Percentiles rank a stretch among this genome's conserved stretches.
phyloP scores from a whole-genome alignment of 345 rosid species.

The Stellera chamaejasme region DNA sequence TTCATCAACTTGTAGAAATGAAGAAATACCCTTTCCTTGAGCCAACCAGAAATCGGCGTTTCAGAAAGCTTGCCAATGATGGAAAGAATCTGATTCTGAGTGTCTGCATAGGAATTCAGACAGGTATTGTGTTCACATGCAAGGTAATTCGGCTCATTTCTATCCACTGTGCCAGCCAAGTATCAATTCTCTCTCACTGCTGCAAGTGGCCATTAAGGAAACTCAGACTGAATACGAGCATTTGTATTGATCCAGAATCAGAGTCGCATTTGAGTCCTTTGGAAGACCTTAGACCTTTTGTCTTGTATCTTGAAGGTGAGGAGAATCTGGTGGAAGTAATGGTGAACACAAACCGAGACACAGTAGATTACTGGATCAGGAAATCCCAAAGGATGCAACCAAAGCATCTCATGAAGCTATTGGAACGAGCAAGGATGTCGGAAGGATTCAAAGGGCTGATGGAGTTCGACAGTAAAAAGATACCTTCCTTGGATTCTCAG shows the following conservation, averaged over 20 bases:
- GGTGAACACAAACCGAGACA: constrained; percentile 48
- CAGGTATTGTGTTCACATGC: constrained; percentile 55
- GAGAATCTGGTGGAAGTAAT: constrained; percentile 44
- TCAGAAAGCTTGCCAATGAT: constrained; percentile 39
- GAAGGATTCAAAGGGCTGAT: constrained; percentile 44
- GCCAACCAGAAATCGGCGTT: constrained; percentile 22
- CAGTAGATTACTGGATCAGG: constrained; percentile 50
- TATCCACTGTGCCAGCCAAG: constrained; percentile 28
- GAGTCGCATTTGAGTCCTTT: constrained; percentile 19
- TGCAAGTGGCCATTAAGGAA: constrained; percentile 18
- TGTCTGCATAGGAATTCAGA: constrained; percentile 44
- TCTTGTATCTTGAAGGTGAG: constrained; percentile 87
- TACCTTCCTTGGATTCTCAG: constrained; percentile 37
- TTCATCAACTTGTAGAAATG: constrained; percentile 43
- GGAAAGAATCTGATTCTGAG: constrained; percentile 27
- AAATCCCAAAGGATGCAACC: constrained; percentile 54
- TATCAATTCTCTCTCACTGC: constrained; percentile 22
- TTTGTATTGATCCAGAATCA: constrained; percentile 29
- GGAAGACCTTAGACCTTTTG: constrained; percentile 51
- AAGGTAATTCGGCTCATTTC: constrained; percentile 51
- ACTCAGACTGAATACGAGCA: constrained; percentile 16
- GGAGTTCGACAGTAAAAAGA: constrained; percentile 47
- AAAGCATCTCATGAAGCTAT: constrained; percentile 36
- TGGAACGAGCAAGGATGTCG: constrained; percentile 34
- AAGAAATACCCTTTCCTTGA: constrained; percentile 49